Percentiles rank a stretch among this genome's conserved stretches.
phyloP scores from a whole-genome alignment of 139 green algal genomes.

The Penium margaritaceum region DNA sequence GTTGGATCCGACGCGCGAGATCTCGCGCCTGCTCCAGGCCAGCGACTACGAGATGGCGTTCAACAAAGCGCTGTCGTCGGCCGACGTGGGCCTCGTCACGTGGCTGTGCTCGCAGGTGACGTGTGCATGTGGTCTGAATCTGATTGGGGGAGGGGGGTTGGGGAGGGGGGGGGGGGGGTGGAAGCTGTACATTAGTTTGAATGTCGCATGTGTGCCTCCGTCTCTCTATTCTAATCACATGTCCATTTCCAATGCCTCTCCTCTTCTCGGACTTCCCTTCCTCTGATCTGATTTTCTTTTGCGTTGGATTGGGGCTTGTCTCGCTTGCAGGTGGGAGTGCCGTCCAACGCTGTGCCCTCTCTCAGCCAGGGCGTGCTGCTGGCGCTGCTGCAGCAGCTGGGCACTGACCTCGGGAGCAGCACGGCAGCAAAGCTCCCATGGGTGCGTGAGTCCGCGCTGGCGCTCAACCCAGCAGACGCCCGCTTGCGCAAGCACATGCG shows the following conservation, averaged over 20 bases:
- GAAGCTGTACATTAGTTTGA: background rate
- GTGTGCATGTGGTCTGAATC: background rate
- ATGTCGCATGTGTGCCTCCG: background rate
- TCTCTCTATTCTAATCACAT: background rate
- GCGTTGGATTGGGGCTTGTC: too few species aligned
- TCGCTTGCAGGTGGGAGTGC: too few species aligned
- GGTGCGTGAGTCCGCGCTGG: conserved; percentile 59
- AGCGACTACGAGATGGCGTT: conserved; percentile 51
- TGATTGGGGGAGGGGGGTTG: background rate
- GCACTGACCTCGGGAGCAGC: conserved; percentile 51
- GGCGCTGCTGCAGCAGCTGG: conserved; percentile 70
- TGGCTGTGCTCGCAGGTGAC: conserved; percentile 67
- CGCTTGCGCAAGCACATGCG: conserved; percentile 57
- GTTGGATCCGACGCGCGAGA: conserved; percentile 48
- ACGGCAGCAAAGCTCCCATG: conserved; percentile 61
- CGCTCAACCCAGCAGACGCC: conserved; percentile 58
- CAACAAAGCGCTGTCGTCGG: conserved; percentile 32
- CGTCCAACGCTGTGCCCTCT: too few species aligned
- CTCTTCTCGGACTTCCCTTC: background rate
- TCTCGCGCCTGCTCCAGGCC: conserved; percentile 39
- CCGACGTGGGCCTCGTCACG: conserved; percentile 56
- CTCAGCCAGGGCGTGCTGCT: conserved; percentile 69
- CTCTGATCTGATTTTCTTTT: background rate
- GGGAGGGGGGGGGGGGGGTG: background rate
- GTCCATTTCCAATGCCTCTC: background rate